Percentiles rank a stretch among this genome's conserved stretches.
phyloP scores from a whole-genome alignment of 768 basidiomycete genomes.

The Hericium erinaceus region DNA sequence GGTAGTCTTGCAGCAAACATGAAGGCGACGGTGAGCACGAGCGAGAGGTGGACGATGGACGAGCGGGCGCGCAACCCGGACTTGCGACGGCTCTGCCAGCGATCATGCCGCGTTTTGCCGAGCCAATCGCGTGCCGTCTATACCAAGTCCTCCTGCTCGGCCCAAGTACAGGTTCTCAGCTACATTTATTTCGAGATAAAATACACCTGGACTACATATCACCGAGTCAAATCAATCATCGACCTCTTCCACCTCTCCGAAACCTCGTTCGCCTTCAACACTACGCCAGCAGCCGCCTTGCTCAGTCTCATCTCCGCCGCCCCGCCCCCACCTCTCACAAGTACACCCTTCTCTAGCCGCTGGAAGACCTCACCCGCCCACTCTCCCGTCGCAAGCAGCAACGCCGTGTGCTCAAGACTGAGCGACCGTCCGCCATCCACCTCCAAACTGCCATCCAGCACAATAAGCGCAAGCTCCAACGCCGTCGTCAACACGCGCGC shows the following conservation, averaged over 20 bases:
- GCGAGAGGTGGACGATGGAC: neutral
- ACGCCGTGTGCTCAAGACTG: slow-evolving; percentile 62
- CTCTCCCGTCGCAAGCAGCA: slow-evolving; percentile 65
- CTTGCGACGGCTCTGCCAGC: neutral
- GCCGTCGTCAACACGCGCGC: slow-evolving; percentile 67
- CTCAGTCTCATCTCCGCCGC: slow-evolving; percentile 50
- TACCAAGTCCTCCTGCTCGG: neutral
- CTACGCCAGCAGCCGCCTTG: slow-evolving; percentile 68
- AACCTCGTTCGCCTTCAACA: slow-evolving; percentile 72
- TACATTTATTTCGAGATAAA: neutral
- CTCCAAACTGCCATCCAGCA: slow-evolving; percentile 67
- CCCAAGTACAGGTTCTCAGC: neutral
- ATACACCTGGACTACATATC: neutral
- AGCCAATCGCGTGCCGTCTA: slow-evolving; percentile 8
- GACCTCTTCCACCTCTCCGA: slow-evolving; percentile 58
- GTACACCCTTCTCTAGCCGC: slow-evolving; percentile 54
- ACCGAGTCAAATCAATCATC: slow-evolving; percentile 35
- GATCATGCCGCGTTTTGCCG: slow-evolving; percentile 9
- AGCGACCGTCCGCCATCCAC: slow-evolving; percentile 71
- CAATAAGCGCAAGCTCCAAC: slow-evolving; percentile 68
- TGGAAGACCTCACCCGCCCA: slow-evolving; percentile 71
- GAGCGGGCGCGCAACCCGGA: neutral
- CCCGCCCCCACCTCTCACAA: slow-evolving; percentile 56
- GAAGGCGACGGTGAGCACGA: neutral
- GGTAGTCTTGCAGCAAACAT: slow-evolving; percentile 6